Evolutionary conservation across 1,284 basidiomycete species (phyloP).

Genomic region (Ceratobasidium papillatum): DNA sequence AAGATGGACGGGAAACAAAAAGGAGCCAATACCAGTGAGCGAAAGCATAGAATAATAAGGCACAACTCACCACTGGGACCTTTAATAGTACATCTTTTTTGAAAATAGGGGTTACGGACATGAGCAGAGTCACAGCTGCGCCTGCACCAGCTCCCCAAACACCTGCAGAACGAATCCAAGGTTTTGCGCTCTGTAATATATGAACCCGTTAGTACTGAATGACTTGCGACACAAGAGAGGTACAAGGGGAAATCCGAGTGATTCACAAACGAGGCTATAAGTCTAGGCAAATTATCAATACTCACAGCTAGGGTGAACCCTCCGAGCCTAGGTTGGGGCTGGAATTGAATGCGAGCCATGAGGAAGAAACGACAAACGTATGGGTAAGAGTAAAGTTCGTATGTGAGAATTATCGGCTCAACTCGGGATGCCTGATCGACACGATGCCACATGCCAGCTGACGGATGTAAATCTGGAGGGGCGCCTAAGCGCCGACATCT

Average conservation of each 20-base stretch:
- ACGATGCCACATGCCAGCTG: not conserved
- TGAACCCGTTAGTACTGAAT: not conserved
- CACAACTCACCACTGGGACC: slow-evolving; percentile 62
- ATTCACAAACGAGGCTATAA: not conserved
- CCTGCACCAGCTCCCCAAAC: slow-evolving; percentile 77
- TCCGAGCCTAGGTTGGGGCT: slow-evolving; percentile 23
- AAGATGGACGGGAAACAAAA: not conserved
- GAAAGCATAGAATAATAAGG: slow-evolving; percentile 6
- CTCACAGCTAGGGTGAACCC: not conserved
- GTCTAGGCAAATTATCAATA: not conserved
- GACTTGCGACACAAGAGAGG: too few species aligned
- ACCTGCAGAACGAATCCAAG: slow-evolving; percentile 20
- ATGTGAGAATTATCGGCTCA: slow-evolving; percentile 29
- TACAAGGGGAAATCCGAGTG: too few species aligned
- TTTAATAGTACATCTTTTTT: slow-evolving; percentile 67
- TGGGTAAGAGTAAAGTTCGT: not conserved
- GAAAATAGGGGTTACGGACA: slow-evolving; percentile 73
- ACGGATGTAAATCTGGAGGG: too few species aligned
- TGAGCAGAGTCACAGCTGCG: slow-evolving; percentile 65
- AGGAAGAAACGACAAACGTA: not conserved
- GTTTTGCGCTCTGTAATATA: not conserved
- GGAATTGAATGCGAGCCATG: slow-evolving; percentile 17
- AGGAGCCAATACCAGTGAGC: slow-evolving; percentile 12
- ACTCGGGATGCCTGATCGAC: slow-evolving; percentile 31
- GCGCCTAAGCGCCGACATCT: too few species aligned